Percentiles rank a stretch among this genome's conserved stretches.
Evolutionary conservation across 768 basidiomycete genomes (phyloP).

Genomic region (Suillus hirtellus): DNA sequence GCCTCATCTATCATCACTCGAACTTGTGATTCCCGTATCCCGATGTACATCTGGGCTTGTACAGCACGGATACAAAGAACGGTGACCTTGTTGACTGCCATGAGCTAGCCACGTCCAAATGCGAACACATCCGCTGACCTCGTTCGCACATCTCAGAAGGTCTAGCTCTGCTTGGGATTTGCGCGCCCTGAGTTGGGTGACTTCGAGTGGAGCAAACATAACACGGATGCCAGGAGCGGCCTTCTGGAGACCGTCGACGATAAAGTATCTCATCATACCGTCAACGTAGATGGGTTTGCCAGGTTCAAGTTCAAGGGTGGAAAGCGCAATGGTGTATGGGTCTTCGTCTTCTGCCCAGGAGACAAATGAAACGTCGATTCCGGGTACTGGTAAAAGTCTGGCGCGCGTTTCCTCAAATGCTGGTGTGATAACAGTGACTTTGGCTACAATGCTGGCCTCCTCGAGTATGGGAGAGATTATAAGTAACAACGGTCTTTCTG

Average conservation of each 20-base stretch:
- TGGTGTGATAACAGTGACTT: constrained; percentile 69
- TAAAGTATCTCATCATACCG: constrained; percentile 58
- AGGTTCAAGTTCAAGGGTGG: constrained; percentile 18
- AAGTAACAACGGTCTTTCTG: constrained; percentile 77
- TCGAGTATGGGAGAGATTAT: constrained; percentile 49
- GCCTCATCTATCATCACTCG: constrained; percentile 55
- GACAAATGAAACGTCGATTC: constrained; percentile 44
- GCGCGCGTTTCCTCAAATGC: constrained; percentile 77
- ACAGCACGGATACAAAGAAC: constrained; percentile 71
- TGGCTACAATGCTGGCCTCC: constrained; percentile 35
- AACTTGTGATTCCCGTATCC: constrained; percentile 77
- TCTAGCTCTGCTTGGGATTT: constrained; percentile 72
- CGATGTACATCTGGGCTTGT: constrained; percentile 58
- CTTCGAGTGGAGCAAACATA: constrained; percentile 49
- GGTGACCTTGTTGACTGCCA: constrained; percentile 54
- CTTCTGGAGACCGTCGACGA: constrained; percentile 59
- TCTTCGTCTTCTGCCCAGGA: constrained; percentile 69
- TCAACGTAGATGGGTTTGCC: constrained; percentile 55
- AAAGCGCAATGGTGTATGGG: constrained; percentile 57
- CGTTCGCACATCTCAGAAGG: constrained; percentile 76
- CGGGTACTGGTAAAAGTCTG: constrained; percentile 54
- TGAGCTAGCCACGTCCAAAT: constrained; percentile 9
- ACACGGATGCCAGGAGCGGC: constrained; percentile 43
- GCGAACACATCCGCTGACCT: constrained; percentile 44
- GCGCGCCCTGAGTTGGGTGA: constrained; percentile 67